Evolutionary conservation across 306 rosid species (phyloP).

Genomic region (Fragaria iinumae): DNA sequence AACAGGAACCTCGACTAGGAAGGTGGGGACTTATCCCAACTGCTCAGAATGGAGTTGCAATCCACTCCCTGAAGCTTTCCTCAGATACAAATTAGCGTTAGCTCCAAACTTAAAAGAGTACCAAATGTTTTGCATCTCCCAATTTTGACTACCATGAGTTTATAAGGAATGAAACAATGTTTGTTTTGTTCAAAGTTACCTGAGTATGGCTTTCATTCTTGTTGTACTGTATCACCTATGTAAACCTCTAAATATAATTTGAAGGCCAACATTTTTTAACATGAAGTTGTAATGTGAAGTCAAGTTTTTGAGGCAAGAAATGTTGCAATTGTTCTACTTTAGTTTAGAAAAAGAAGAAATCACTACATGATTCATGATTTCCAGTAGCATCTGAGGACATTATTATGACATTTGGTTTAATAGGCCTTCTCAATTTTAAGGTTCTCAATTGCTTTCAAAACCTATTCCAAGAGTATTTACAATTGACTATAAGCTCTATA

Average conservation of each 20-base stretch:
- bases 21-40: slow-evolving; percentile 64
- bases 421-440: not conserved
- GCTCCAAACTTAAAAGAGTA: slow-evolving; percentile 12
- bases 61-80: slow-evolving; percentile 62
- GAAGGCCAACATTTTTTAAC: not conserved
- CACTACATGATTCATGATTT: not conserved
- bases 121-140: slow-evolving; percentile 30
- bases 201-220: not conserved
- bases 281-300: not conserved
- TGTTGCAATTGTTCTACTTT: not conserved
- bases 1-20: slow-evolving; percentile 94
- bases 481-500: not conserved
- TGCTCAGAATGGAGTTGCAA: slow-evolving; percentile 72
- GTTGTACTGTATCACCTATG: not conserved
- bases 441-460: not conserved
- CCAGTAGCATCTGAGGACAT: not conserved
- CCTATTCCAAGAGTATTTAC: not conserved
- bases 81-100: slow-evolving; percentile 34
- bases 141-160: slow-evolving; percentile 50
- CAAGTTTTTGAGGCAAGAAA: not conserved
- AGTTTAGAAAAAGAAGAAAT: not conserved
- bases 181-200: not conserved
- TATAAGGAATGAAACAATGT: slow-evolving; percentile 18
- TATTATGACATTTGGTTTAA: not conserved
- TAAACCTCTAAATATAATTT: slow-evolving; percentile 12